These are phyloP conservation scores for Cutaneotrichosporon cyanovorans DNA, from an alignment of 1,284 basidiomycete species.

Conservation along the genomic window DNA sequence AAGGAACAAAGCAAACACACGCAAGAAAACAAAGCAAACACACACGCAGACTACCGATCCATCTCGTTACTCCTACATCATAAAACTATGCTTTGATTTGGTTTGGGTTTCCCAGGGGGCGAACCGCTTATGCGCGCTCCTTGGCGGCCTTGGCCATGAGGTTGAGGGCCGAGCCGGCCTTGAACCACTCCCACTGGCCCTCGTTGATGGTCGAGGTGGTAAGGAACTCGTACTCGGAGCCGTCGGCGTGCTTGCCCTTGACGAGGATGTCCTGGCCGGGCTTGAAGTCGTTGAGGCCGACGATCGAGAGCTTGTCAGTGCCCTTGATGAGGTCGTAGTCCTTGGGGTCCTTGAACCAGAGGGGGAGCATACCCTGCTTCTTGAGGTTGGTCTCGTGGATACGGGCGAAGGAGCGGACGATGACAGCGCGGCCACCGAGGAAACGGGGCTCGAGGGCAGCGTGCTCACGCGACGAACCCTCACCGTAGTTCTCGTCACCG, in stretches of 20 bases:
- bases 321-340: slow-evolving; percentile 87
- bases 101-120: no score
- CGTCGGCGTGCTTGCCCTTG: slow-evolving; percentile 71
- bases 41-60: no score
- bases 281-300: slow-evolving; percentile 72
- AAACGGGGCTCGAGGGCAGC: slow-evolving; percentile 95
- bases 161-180: slow-evolving; percentile 40
- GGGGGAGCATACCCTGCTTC: slow-evolving; percentile 57
- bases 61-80: no score
- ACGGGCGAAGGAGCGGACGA: slow-evolving; percentile 89
- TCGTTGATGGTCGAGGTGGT: slow-evolving; percentile 44
- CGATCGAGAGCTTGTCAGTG: slow-evolving; percentile 72
- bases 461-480: slow-evolving; percentile 96
- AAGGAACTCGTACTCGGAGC: slow-evolving; percentile 57
- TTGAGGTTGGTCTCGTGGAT: slow-evolving; percentile 97
- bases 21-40: no score
- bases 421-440: slow-evolving; percentile 91
- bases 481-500: slow-evolving; percentile 91
- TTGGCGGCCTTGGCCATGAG: slow-evolving; percentile 2
- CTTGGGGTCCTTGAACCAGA: slow-evolving; percentile 76
- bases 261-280: slow-evolving; percentile 83
- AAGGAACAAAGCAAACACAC: no score
- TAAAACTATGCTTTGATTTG: no score
- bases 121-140: no score
- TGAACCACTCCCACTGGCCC: slow-evolving; percentile 91